Conservation (phyloP, 768 basidiomycete species). For the Suillus subaureus region DNA sequence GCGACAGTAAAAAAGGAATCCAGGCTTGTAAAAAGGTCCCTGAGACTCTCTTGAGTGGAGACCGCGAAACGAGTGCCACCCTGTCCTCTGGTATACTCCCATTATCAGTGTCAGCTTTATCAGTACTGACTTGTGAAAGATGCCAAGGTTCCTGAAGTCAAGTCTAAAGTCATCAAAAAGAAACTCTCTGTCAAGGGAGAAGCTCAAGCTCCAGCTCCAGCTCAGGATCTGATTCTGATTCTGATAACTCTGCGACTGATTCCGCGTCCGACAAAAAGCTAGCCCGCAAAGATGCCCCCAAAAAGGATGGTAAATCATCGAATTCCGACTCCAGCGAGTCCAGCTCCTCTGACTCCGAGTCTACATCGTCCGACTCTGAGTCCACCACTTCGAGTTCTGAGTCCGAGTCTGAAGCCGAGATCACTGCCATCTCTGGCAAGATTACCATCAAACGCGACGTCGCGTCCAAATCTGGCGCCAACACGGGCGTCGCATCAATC, state of each 20-base stretch:
- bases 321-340: background rate
- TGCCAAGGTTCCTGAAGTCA: conserved; percentile 1
- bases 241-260: conserved; percentile 7
- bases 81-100: conserved; percentile 31
- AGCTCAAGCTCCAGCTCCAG: conserved; percentile 31
- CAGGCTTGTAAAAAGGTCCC: background rate
- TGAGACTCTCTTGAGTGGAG: conserved; percentile 8
- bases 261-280: background rate
- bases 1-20: conserved; percentile 8
- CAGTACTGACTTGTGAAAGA: background rate
- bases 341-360: conserved; percentile 17
- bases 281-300: background rate
- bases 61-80: conserved; percentile 43
- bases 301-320: background rate
- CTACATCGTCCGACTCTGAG: conserved; percentile 2
- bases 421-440: conserved; percentile 11
- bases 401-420: conserved; percentile 6
- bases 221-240: conserved; percentile 19
- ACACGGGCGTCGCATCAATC: conserved; percentile 8
- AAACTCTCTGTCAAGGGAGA: conserved; percentile 17
- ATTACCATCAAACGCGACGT: background rate
- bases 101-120: background rate
- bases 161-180: background rate
- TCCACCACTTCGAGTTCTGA: conserved; percentile 12
- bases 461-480: conserved; percentile 25